Base-by-base conservation (phyloP, 441 rosid genomes). In the Aquilaria agallochum region DNA sequence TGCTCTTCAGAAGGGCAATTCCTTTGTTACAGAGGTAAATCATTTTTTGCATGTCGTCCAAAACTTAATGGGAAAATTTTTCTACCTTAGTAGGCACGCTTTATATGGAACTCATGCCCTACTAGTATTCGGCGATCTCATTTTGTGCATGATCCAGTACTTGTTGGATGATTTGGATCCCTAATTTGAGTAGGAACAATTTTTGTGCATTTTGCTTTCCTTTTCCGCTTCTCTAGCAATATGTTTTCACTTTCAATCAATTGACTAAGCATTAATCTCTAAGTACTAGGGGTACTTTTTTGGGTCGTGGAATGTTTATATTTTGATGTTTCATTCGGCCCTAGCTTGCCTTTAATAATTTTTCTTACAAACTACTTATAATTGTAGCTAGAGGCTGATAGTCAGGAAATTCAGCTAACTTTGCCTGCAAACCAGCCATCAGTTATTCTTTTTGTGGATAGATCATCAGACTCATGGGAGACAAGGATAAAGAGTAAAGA, bases 361-460 rank as follows among this genome's bases (percentile, higher is more conserved):
- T 45, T 14, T 61, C 49, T 63, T 44, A 63, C 30, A 9, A 62
- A 55, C 33, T 53, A 27, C 68, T 72, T 62, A 48, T 63, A 15
- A 56, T 34, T 83, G 82, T 69, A 94, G 99, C 77, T 94, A 69
- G 87, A 81, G 67, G 79, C 74, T 58, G 64, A 80, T 61, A 79
- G 74, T 56, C 82, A 73, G 63, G 81, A 80, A 73, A 62, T 74
- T 63, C 82, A 75, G 69, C 76, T 75, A 52, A 74, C 73, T 66
- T 75, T 95, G 58, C 91, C 95, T 62, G 78, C 84, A 80, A 76
- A 76, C 73, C 77, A 78, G 79, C 90, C 96, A 20, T 95, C 96
- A 1, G 59, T 88, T 56, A 79, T 95, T 72, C 85, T 95, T 55
- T 88, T 95, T 73, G 90, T 95, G 66, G 99, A 92, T 68, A 86